phyloP scores from a whole-genome alignment of 163 green algal species.

The Trebouxia gelatinosa region DNA sequence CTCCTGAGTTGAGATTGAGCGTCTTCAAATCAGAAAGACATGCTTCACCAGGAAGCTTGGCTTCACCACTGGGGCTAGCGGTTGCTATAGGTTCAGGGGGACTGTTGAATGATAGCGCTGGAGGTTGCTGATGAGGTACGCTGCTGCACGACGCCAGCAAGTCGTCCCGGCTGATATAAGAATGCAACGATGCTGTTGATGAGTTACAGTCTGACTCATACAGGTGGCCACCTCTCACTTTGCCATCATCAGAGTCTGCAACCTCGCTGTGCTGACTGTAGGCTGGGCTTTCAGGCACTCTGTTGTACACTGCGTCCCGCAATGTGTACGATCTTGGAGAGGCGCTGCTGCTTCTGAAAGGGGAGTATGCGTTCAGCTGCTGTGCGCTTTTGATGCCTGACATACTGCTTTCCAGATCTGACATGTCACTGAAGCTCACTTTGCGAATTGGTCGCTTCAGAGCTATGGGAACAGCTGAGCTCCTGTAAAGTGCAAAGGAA shows the following conservation, averaged over 20 bases:
- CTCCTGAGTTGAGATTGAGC: no score
- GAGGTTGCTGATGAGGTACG: no score
- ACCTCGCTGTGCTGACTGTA: background rate
- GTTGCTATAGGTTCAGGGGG: no score
- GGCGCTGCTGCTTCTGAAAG: background rate
- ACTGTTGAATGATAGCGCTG: no score
- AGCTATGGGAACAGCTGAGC: background rate
- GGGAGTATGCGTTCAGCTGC: background rate
- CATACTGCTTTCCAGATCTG: background rate
- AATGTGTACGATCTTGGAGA: background rate
- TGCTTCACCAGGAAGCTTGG: no score
- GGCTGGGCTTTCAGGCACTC: background rate
- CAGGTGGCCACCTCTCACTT: slow-evolving; percentile 11
- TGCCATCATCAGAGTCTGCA: slow-evolving; percentile 12
- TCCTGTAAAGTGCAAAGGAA: background rate
- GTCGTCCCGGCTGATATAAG: no score
- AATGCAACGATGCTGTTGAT: no score
- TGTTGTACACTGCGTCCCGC: background rate
- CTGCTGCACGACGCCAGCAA: no score
- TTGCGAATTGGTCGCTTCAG: slow-evolving; percentile 5
- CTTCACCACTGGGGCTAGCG: no score
- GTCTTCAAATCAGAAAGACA: no score
- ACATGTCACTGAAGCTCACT: slow-evolving; percentile 15
- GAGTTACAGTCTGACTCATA: slow-evolving; percentile 17
- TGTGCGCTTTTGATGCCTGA: background rate